Percentiles rank a stretch among this genome's conserved stretches.
Evolutionary conservation across 2,329 filamentous ascomycete species (phyloP).

Genomic region (Pseudogymnoascus sp.): DNA sequence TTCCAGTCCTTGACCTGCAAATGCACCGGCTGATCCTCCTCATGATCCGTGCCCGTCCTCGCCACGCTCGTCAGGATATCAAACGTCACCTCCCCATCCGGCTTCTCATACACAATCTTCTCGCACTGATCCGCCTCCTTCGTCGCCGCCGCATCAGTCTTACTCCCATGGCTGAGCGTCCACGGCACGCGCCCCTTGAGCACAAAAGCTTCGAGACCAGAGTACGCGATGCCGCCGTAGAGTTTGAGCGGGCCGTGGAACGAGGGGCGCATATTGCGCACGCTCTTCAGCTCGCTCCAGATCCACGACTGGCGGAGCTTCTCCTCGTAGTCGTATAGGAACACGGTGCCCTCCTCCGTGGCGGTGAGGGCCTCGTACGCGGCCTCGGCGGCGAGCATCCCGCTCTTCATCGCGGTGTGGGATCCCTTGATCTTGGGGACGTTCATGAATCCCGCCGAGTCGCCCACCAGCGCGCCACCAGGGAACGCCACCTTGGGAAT

Average conservation of each 20-base stretch:
- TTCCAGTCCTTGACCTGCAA: conserved; percentile 95
- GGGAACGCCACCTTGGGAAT: conserved; percentile 97
- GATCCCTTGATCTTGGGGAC: conserved; percentile 98
- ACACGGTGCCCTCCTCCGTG: conserved; percentile 61
- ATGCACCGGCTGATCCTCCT: conserved; percentile 96
- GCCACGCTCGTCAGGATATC: conserved; percentile 94
- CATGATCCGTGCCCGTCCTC: conserved; percentile 93
- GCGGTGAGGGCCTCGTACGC: conserved; percentile 67
- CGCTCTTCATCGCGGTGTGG: conserved; percentile 94
- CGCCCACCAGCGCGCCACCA: conserved; percentile 88
- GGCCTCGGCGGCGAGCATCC: conserved; percentile 91
- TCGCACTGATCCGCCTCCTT: conserved; percentile 68
- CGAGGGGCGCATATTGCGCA: conserved; percentile 94
- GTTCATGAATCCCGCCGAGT: conserved; percentile 94
- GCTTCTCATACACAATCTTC: conserved; percentile 96
- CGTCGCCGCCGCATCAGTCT: conserved; percentile 69
- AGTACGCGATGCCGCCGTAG: conserved; percentile 86
- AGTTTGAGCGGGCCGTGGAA: conserved; percentile 84
- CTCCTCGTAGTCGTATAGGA: conserved; percentile 92
- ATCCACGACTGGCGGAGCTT: conserved; percentile 76
- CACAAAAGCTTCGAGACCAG: conserved; percentile 82
- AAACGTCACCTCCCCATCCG: conserved; percentile 89
- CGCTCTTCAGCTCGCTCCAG: conserved; percentile 89
- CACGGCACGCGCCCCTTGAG: conserved; percentile 81
- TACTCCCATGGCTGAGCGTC: conserved; percentile 75